phyloP scores from a whole-genome alignment of 148 eudicot genomes.

The Suaeda aralocaspica region DNA sequence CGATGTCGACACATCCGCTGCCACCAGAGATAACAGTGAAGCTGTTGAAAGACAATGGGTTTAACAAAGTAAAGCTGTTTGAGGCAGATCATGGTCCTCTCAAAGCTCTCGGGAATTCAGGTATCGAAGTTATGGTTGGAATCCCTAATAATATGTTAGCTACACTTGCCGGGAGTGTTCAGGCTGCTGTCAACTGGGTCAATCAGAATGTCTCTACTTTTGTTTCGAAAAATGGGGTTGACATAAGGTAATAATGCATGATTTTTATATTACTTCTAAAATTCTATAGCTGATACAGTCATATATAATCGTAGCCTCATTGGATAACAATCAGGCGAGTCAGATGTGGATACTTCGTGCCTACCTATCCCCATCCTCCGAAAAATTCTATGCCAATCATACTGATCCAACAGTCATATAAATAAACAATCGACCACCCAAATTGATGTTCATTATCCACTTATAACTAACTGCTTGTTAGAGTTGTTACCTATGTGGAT shows the following conservation, averaged over 20 bases:
- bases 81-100: constrained; percentile 76
- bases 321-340: too few relatives aligned
- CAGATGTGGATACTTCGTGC: too few relatives aligned
- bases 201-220: constrained; percentile 60
- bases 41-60: constrained; percentile 75
- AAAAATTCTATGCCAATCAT: too few relatives aligned
- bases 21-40: constrained; percentile 70
- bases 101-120: constrained; percentile 77
- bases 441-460: too few relatives aligned
- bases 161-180: constrained; percentile 55
- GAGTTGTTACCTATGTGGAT: too few relatives aligned
- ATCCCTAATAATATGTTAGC: constrained; percentile 85
- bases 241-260: constrained; percentile 57
- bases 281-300: too few relatives aligned
- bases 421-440: too few relatives aligned
- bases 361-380: too few relatives aligned
- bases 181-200: constrained; percentile 81
- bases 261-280: not conserved
- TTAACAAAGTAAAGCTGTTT: constrained; percentile 86
- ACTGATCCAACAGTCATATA: too few relatives aligned
- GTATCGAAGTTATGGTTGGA: constrained; percentile 94
- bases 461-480: too few relatives aligned
- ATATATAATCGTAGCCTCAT: too few relatives aligned
- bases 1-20: constrained; percentile 61
- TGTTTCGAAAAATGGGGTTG: constrained; percentile 56